Evolutionary conservation across 257 asterid species (phyloP).

Genomic region (Cinchona pubescens): DNA sequence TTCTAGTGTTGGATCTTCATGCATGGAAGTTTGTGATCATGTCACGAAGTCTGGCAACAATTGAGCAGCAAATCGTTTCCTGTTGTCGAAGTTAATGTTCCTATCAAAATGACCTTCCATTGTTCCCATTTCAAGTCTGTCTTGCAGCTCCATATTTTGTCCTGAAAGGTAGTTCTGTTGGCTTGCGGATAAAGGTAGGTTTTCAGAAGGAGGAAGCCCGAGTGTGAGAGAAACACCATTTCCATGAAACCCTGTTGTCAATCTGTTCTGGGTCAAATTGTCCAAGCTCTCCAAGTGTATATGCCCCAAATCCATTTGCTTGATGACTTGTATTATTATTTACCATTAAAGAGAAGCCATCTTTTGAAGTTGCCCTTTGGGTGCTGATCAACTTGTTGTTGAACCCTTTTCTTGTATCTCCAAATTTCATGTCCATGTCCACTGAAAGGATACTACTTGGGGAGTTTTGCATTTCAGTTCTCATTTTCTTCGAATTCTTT

Average conservation of each 20-base stretch:
- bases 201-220: constrained; percentile 53
- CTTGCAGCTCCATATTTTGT: constrained; percentile 34
- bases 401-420: constrained; percentile 12
- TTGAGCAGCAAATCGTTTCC: constrained; percentile 51
- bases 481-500: constrained; percentile 33
- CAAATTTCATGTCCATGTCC: constrained; percentile 34
- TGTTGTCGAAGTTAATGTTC: constrained; percentile 49
- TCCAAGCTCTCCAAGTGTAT: constrained; percentile 30
- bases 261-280: constrained; percentile 35
- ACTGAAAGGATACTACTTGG: constrained; percentile 32
- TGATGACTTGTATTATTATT: background rate
- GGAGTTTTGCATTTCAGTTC: constrained; percentile 28
- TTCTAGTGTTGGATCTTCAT: background rate
- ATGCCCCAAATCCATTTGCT: constrained; percentile 18
- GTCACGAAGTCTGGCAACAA: constrained; percentile 58
- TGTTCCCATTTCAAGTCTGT: constrained; percentile 28
- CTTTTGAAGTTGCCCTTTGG: constrained; percentile 23
- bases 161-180: constrained; percentile 43
- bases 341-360: constrained; percentile 21
- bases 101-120: constrained; percentile 23
- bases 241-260: constrained; percentile 31
- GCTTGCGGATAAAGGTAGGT: constrained; percentile 24
- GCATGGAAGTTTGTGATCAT: constrained; percentile 15
- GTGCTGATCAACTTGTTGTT: constrained; percentile 11
- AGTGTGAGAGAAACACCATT: constrained; percentile 49